Evolutionary conservation across 805 yeast species (phyloP), one percentile per base, ranked within the genome.

Genomic region (Wickerhamiella vanderwaltii): DNA sequence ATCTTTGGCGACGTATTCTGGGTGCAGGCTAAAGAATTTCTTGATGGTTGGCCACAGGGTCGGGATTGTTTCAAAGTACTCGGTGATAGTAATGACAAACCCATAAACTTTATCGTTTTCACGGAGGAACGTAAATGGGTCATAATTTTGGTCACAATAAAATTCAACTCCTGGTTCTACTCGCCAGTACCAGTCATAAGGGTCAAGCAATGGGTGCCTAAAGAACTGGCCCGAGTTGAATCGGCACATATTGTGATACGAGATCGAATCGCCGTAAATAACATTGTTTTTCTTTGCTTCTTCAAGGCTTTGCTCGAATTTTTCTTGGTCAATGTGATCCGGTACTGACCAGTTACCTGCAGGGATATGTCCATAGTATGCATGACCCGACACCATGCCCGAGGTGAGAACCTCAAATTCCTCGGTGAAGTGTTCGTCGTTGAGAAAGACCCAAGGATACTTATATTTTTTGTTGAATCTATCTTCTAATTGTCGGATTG

Each of bases 401-500:
- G 72, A 48, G 11, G 94, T 81, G 22, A 74, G 70, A 20, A 64
- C 62, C 53, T 74, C 83, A 61, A 91, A 88, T 52, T 84, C 91
- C 2, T 83, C 86, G 39, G 74, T 68, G 63, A 88, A 91, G 36
- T 71, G 79, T 44, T 77, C 85, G 58, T 88, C 95, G 60, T 88
- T 88, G 53, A 88, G 68, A 60, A 88, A 91, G 20, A 86, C 91
- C 96, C 97, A 88, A 52, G 93, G 96, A 57, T 88, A 88, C 48
- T 81, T 70, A 64, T 64, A 87, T 36, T 81, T 70, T 13, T 64
- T 58, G 66, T 88, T 88, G 69, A 91, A 88, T 48, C 95, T 69
- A 60, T 86, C 96, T 63, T 88, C 96, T 42, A 87, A 72, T 68
- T 81, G 73, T 53, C 94, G 68, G 73, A 86, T 85, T 16, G 94